Evolutionary conservation across 306 rosid species (phyloP).

Genomic region (Cicer cuneatum): DNA sequence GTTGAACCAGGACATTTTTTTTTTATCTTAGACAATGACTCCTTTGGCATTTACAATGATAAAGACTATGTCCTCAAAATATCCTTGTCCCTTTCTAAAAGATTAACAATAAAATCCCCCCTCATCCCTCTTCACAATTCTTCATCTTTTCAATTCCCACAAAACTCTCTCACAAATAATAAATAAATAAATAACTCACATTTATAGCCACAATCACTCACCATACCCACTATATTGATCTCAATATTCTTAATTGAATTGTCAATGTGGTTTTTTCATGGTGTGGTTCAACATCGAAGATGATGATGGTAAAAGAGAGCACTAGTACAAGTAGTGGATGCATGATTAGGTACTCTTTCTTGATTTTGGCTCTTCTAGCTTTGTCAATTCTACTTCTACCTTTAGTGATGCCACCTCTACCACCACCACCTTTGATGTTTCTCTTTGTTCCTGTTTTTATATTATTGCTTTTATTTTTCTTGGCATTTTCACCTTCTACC

Average conservation of each 20-base stretch:
- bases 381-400: constrained; percentile 61
- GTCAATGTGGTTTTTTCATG: constrained; percentile 24
- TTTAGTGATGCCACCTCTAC: constrained; percentile 73
- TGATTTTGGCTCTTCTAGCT: constrained; percentile 57
- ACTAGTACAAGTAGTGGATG: constrained; percentile 12
- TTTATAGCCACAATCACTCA: neutral
- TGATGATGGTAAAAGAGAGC: neutral
- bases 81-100: constrained; percentile 45
- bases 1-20: constrained; percentile 54
- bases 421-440: constrained; percentile 70
- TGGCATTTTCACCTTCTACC: constrained; percentile 60
- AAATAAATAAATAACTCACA: neutral
- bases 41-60: constrained; percentile 46
- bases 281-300: neutral
- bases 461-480: constrained; percentile 54
- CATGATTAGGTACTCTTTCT: constrained; percentile 56
- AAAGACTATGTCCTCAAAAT: constrained; percentile 39
- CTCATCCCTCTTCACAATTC: neutral
- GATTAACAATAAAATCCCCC: constrained; percentile 31
- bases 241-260: neutral
- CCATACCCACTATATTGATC: neutral
- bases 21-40: constrained; percentile 45
- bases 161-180: neutral
- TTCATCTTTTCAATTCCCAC: neutral
- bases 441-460: constrained; percentile 66